phyloP scores from a whole-genome alignment of 345 rosid species.

The Camelina sativa region DNA sequence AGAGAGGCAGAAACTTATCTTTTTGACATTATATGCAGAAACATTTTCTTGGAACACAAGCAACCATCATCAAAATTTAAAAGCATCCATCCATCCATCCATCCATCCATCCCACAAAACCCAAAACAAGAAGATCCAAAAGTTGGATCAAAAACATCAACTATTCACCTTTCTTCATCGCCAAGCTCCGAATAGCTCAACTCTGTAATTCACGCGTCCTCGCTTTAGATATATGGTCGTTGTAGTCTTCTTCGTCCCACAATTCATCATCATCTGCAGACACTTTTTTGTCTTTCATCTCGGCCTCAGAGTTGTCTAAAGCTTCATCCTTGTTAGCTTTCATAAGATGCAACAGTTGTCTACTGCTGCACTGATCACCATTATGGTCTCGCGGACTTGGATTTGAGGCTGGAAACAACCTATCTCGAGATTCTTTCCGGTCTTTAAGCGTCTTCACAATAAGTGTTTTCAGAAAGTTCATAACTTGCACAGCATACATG shows the following conservation, averaged over 20 bases:
- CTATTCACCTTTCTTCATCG: slow-evolving; percentile 35
- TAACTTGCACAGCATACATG: slow-evolving; percentile 46
- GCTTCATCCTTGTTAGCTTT: slow-evolving; percentile 47
- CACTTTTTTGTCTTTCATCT: slow-evolving; percentile 45
- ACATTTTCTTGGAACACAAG: slow-evolving; percentile 33
- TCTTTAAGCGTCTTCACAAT: slow-evolving; percentile 65
- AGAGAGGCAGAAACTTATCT: background rate
- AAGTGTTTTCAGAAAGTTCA: slow-evolving; percentile 92
- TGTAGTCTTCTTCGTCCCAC: slow-evolving; percentile 34
- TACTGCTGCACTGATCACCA: slow-evolving; percentile 59
- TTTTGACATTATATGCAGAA: slow-evolving; percentile 39
- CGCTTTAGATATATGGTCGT: slow-evolving; percentile 52
- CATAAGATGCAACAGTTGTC: slow-evolving; percentile 41
- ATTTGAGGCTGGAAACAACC: slow-evolving; percentile 45
- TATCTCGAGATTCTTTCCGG: slow-evolving; percentile 62
- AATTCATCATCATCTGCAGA: slow-evolving; percentile 44
- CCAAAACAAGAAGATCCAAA: slow-evolving; percentile 19
- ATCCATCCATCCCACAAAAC: slow-evolving; percentile 16
- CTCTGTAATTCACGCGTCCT: slow-evolving; percentile 62
- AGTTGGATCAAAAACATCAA: slow-evolving; percentile 32
- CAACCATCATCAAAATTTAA: slow-evolving; percentile 35
- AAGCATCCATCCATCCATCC: slow-evolving; percentile 15
- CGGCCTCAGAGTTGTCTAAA: slow-evolving; percentile 24
- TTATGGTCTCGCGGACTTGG: slow-evolving; percentile 68
- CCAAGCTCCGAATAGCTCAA: slow-evolving; percentile 82